phyloP scores from a whole-genome alignment of 768 basidiomycete genomes.

The Amanita rubescens region DNA sequence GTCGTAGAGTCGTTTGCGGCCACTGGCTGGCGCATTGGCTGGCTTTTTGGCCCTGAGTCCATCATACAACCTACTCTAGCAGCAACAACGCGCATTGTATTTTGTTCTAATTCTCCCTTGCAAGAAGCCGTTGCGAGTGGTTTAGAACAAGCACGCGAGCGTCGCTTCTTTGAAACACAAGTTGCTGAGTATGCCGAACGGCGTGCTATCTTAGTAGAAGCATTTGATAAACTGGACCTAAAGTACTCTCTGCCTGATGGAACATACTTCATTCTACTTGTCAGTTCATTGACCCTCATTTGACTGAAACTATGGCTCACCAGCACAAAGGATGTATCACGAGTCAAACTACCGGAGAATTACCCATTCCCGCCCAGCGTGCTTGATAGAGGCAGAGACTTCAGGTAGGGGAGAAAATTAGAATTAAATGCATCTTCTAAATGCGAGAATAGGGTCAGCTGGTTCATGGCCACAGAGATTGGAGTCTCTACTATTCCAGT shows the following conservation, averaged over 20 bases:
- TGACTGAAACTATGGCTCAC: constrained; percentile 2
- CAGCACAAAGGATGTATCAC: constrained; percentile 58
- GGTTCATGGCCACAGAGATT: constrained; percentile 89
- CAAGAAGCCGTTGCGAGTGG: constrained; percentile 94
- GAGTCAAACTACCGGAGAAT: constrained; percentile 71
- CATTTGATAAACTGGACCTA: constrained; percentile 79
- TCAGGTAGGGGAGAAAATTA: constrained; percentile 42
- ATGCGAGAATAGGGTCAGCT: constrained; percentile 58
- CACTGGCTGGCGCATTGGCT: constrained; percentile 97
- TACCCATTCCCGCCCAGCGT: constrained; percentile 77
- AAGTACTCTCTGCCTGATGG: constrained; percentile 87
- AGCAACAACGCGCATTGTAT: constrained; percentile 89
- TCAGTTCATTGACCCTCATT: constrained; percentile 24
- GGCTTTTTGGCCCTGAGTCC: constrained; percentile 82
- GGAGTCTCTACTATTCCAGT: constrained; percentile 93
- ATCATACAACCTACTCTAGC: constrained; percentile 85
- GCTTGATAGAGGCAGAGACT: constrained; percentile 78
- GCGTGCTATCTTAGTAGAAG: constrained; percentile 61
- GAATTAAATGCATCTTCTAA: constrained; percentile 1
- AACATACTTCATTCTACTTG: constrained; percentile 84
- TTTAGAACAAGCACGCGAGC: constrained; percentile 68
- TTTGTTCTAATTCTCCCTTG: constrained; percentile 89
- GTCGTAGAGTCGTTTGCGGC: constrained; percentile 85
- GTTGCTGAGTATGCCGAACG: constrained; percentile 73
- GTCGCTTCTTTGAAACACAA: constrained; percentile 74